Evolutionary conservation across 1,139 yeast genomes (phyloP).

Genomic region (Taiozyma sp.): DNA sequence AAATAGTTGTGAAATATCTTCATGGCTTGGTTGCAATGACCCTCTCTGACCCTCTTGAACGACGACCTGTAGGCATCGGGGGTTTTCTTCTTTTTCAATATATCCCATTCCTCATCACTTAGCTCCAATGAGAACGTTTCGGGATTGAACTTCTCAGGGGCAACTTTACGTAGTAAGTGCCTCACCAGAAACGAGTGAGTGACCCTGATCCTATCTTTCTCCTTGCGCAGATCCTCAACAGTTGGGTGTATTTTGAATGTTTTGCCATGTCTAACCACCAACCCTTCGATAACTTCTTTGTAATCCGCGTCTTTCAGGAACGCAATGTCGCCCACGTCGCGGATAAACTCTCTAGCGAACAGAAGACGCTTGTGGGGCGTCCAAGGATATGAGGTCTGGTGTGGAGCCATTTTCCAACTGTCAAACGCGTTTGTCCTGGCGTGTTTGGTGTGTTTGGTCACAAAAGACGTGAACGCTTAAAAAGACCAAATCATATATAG

Average conservation of each 20-base stretch:
- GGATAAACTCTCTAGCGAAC: background rate
- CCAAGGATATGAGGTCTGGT: background rate
- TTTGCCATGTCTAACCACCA: background rate
- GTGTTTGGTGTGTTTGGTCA: background rate
- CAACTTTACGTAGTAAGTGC: background rate
- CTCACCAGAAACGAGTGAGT: background rate
- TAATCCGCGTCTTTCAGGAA: background rate
- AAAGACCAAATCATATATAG: background rate
- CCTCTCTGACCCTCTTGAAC: background rate
- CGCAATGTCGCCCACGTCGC: background rate
- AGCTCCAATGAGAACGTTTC: background rate
- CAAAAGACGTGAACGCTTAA: background rate
- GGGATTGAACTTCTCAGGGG: background rate
- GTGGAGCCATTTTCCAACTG: background rate
- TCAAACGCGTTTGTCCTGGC: background rate
- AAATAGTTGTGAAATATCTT: background rate
- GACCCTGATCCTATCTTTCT: background rate
- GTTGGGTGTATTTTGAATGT: background rate
- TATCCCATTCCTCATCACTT: background rate
- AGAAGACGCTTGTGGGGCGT: background rate
- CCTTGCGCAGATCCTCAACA: background rate
- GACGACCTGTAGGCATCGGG: background rate
- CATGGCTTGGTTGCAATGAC: background rate
- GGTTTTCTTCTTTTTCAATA: background rate
- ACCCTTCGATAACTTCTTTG: background rate